phyloP scores from a whole-genome alignment of 1,139 yeast genomes.

The Petasospora rhodanensis region DNA sequence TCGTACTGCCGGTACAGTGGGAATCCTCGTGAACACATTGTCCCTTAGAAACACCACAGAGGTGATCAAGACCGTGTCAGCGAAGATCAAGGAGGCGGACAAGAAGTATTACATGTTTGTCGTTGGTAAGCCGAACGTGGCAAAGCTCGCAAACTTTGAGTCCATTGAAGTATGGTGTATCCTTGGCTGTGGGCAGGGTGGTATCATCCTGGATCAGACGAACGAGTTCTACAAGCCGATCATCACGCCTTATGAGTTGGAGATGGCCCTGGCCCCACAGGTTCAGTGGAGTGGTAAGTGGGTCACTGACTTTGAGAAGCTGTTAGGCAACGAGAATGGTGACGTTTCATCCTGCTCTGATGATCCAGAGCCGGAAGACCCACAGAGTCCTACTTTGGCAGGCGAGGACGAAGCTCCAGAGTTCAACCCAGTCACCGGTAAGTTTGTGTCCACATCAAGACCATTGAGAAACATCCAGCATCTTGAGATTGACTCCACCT shows the following conservation, averaged over 20 bases:
- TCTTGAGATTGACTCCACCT: slow-evolving; percentile 46
- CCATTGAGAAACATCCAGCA: slow-evolving; percentile 72
- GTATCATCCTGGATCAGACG: slow-evolving; percentile 72
- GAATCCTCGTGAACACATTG: slow-evolving; percentile 83
- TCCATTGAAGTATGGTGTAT: slow-evolving; percentile 91
- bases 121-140: slow-evolving; percentile 98
- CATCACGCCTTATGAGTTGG: slow-evolving; percentile 87
- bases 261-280: slow-evolving; percentile 70
- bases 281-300: slow-evolving; percentile 90
- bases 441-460: slow-evolving; percentile 56
- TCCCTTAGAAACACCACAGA: slow-evolving; percentile 68
- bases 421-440: slow-evolving; percentile 88
- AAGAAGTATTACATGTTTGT: slow-evolving; percentile 92
- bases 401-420: slow-evolving; percentile 60
- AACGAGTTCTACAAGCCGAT: slow-evolving; percentile 87
- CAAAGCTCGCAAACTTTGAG: slow-evolving; percentile 93
- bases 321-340: slow-evolving; percentile 27
- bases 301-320: slow-evolving; percentile 66
- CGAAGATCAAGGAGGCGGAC: slow-evolving; percentile 65
- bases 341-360: slow-evolving; percentile 13
- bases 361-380: slow-evolving; percentile 14
- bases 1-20: slow-evolving; percentile 86
- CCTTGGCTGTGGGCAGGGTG: slow-evolving; percentile 92
- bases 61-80: slow-evolving; percentile 55
- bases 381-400: background rate